Conservation (phyloP, 202 grass and related monocot species). For the Musa balbisiana region DNA sequence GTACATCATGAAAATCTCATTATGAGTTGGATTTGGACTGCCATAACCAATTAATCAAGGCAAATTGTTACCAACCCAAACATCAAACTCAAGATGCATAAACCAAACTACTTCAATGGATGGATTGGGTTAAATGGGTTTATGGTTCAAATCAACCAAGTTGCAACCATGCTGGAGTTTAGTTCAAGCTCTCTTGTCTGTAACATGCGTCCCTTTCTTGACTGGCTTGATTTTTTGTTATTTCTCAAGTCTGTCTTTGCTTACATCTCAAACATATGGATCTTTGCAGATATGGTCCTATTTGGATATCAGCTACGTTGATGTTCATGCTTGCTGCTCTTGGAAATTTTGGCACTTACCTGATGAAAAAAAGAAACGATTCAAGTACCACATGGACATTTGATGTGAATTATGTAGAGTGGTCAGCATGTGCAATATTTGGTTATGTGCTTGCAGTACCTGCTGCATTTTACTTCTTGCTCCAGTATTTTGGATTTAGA, state of each 20-base stretch:
- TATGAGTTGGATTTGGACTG: not conserved
- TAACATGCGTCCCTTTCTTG: not conserved
- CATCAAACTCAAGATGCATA: not conserved
- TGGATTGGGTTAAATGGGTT: not conserved
- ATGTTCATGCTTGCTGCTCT: conserved; percentile 76
- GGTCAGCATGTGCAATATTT: conserved; percentile 86
- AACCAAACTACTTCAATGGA: not conserved
- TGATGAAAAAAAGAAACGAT: conserved; percentile 69
- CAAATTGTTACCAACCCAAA: not conserved
- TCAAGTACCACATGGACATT: conserved; percentile 56
- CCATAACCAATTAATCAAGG: not conserved
- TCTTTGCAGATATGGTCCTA: conserved; percentile 56
- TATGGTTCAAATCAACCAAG: not conserved
- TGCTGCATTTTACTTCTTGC: conserved; percentile 73
- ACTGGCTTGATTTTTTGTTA: not conserved
- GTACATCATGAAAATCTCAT: not conserved
- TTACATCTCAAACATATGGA: conserved; percentile 6
- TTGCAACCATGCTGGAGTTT: not conserved
- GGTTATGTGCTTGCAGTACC: conserved; percentile 74
- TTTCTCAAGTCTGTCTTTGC: not conserved
- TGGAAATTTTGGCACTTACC: conserved; percentile 77
- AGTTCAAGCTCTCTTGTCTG: not conserved
- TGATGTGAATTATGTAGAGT: conserved; percentile 84
- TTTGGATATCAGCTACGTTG: conserved; percentile 93
- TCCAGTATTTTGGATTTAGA: conserved; percentile 79